These are phyloP conservation scores for Ettlia oleoabundans DNA, from an alignment of 139 green algal species.

Conservation along the genomic window DNA sequence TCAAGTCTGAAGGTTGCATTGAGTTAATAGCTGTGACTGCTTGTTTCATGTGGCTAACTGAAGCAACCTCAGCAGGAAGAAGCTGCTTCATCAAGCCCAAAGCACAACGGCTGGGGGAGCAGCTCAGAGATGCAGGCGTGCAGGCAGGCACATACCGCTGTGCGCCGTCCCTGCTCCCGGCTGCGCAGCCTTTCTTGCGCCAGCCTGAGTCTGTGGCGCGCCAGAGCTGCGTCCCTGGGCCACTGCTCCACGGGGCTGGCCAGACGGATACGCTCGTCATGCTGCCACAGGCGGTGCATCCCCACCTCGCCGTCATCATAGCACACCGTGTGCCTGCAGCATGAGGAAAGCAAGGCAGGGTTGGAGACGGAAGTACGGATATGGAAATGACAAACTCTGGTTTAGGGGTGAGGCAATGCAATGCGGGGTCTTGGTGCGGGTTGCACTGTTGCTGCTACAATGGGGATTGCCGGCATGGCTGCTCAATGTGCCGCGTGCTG, in stretches of 20 bases:
- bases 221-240: constrained; percentile 9
- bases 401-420: no score
- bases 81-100: not conserved
- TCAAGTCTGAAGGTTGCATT: no score
- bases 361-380: no score
- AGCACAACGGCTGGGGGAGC: not conserved
- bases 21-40: no score
- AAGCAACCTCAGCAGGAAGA: no score
- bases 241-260: constrained; percentile 28
- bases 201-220: not conserved
- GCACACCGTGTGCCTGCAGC: constrained; percentile 70
- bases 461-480: no score
- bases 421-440: no score
- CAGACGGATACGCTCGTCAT: constrained; percentile 53
- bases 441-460: no score
- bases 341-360: not conserved
- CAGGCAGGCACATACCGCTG: not conserved
- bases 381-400: not conserved
- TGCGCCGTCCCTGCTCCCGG: not conserved
- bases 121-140: no score
- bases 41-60: no score
- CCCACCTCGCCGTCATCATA: constrained; percentile 83
- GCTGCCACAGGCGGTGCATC: constrained; percentile 56
- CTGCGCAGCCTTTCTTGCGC: constrained; percentile 27
- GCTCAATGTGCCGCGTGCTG: no score